Conservation (phyloP, 2,329 filamentous ascomycete species). For the Colletotrichum sublineola region DNA sequence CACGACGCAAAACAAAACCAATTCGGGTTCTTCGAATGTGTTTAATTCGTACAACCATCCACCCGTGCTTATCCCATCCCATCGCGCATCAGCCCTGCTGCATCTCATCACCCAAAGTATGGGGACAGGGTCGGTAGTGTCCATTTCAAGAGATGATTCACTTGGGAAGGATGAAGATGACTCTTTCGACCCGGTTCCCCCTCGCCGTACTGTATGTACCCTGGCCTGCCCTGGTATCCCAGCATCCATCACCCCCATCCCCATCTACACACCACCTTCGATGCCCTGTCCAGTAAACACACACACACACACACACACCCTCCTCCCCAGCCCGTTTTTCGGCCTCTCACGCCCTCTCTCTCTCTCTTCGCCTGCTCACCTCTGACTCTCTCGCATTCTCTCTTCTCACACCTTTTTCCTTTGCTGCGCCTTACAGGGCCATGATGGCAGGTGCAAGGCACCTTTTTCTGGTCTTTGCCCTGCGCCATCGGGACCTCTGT, state of each 20-base stretch:
- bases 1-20: conserved; percentile 10
- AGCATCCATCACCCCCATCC: conserved; percentile 13
- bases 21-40: conserved; percentile 11
- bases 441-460: conserved; percentile 44
- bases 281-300: conserved; percentile 19
- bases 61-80: conserved; percentile 35
- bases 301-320: conserved; percentile 27
- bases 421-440: conserved; percentile 39
- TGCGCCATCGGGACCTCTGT: conserved; percentile 44
- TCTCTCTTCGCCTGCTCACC: conserved; percentile 26
- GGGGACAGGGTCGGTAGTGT: conserved; percentile 38
- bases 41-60: conserved; percentile 36
- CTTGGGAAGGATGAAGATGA: conserved; percentile 41
- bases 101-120: conserved; percentile 42
- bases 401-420: conserved; percentile 35
- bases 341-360: conserved; percentile 41
- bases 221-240: conserved; percentile 5
- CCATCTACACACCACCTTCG: conserved; percentile 19
- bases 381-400: conserved; percentile 20
- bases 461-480: conserved; percentile 43
- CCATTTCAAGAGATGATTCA: conserved; percentile 39
- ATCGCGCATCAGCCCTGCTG: conserved; percentile 44
- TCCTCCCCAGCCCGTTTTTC: conserved; percentile 46
- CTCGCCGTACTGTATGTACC: conserved; percentile 16
- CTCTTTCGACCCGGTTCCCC: conserved; percentile 37